Evolutionary conservation across 345 rosid genomes (phyloP), one percentile per base, ranked within the genome.

Genomic region (Litchi chinensis): DNA sequence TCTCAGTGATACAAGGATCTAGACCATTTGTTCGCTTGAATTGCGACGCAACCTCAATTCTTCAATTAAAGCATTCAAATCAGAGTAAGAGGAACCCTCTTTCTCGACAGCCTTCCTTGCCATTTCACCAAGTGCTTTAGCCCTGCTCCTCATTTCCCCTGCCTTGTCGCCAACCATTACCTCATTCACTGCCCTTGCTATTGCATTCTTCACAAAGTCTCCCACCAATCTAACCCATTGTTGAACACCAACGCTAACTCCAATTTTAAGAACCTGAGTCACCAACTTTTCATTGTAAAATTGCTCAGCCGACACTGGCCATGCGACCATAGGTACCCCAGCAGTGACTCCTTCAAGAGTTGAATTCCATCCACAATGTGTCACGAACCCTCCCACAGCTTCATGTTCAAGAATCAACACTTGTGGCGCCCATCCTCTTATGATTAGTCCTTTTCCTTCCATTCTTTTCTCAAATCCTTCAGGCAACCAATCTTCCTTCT

Each of bases 361-460:
- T 1, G 96, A 93, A 75, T 93, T 93, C 94, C 94, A 90, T 59
- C 92, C 89, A 19, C 97, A 89, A 39, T 91, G 95, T 0, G 90
- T 90, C 87, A 91, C 80, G 26, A 93, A 93, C 8, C 89, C 94
- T 0, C 93, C 94, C 0, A 84, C 63, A 1, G 94, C 89, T 81
- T 83, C 39, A 54, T 93, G 93, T 4, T 90, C 93, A 6, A 91
- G 93, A 79, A 93, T 90, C 60, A 84, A 48, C 12, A 88, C 82
- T 43, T 91, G 93, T 0, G 91, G 97, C 0, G 93, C 93, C 92
- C 94, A 87, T 3, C 90, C 90, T 65, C 73, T 73, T 32, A 85
- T 64, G 5, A 87, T 67, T 9, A 87, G 70, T 15, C 90, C 90
- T 19, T 69, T 83, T 0, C 71, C 87, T 60, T 43, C 74, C 73